Percentiles rank a stretch among this genome's conserved stretches.
These are phyloP conservation scores for Isatis lusitanica DNA, from an alignment of 441 rosid species.

Conservation along the genomic window DNA sequence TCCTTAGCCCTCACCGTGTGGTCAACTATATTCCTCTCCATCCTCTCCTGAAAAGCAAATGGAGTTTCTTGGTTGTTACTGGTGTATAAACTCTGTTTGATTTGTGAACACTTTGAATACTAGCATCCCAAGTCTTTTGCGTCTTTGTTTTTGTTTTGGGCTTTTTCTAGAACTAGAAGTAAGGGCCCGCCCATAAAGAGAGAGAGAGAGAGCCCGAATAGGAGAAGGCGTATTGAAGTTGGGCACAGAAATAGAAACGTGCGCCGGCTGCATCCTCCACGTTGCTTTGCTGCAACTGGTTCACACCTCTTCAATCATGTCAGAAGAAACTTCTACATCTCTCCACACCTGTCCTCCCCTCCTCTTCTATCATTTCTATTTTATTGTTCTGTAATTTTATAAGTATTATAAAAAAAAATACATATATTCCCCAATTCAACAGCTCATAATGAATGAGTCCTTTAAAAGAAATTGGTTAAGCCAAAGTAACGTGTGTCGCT, in stretches of 20 bases:
- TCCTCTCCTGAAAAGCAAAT: conserved; percentile 35
- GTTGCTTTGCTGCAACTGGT: conserved; percentile 18
- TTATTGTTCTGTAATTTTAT: not conserved
- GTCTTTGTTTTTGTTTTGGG: not conserved
- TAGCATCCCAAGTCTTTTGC: not conserved
- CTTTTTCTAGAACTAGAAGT: not conserved
- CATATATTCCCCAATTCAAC: not conserved
- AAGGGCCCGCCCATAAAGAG: not conserved
- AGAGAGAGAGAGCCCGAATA: not conserved
- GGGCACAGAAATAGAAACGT: conserved; percentile 6
- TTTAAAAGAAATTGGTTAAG: not conserved
- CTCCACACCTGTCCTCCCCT: conserved; percentile 26
- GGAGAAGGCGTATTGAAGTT: conserved; percentile 27
- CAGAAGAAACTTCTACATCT: conserved; percentile 10
- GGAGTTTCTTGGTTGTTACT: not conserved
- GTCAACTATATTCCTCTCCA: conserved; percentile 51
- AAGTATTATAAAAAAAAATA: not conserved
- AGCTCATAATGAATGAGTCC: not conserved
- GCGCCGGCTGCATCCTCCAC: conserved; percentile 18
- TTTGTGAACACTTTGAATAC: not conserved
- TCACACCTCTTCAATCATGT: conserved; percentile 17
- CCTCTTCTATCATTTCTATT: not conserved
- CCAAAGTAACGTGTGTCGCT: conserved; percentile 17
- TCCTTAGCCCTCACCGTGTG: conserved; percentile 49
- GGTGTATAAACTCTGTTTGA: conserved; percentile 1